Evolutionary conservation across 1,284 basidiomycete species (phyloP), one percentile per base, ranked within the genome.

Genomic region (Dichomitus squalens): DNA sequence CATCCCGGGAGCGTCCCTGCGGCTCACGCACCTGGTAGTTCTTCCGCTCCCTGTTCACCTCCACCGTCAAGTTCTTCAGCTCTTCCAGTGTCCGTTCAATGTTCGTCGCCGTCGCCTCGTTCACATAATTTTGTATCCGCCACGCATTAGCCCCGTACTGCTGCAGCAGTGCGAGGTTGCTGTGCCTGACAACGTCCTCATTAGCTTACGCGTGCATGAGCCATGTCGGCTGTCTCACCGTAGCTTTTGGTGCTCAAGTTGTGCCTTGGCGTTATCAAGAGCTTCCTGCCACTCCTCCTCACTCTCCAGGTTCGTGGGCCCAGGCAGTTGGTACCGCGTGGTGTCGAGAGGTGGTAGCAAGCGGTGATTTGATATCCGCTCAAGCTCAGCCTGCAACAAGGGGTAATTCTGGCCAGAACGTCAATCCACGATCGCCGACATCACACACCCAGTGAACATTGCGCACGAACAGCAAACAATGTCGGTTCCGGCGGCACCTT

Each of bases 141-240:
- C 93, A 97, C 9, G 90, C 88, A 76, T 98, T 97, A 11, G 90
- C 77, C 1, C 94, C 97, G 71, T 96, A 96, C 41, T 86, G 87
- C 70, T 93, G 88, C 39, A 98, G 75, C 20, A 99, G 77, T 7
- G 88, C 84, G 39, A 96, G 76, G 76, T 98, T 98, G 39, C 88
- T 88, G 65, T 92, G 86, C 63, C 93, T 95, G 61, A 27, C 36
- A 11, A 23, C 5, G 18, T 25, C 27, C 21, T 27, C 4, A 6
- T 43, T 33, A 36, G 25, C 12, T 31, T n/a, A 16, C 9, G 9
- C 23, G 9, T 6, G 11, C n/a, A 21, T 21, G 21, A 43, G 14
- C 46, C 31, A 16, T 46, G 16, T 34, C 18, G 33, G 16, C 31
- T 8, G n/a, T 74, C 81, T 56, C 59, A 94, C 90, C 96, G 82